Evolutionary conservation across 2,329 filamentous ascomycete genomes (phyloP).

Genomic region (Aspergillus terreus): DNA sequence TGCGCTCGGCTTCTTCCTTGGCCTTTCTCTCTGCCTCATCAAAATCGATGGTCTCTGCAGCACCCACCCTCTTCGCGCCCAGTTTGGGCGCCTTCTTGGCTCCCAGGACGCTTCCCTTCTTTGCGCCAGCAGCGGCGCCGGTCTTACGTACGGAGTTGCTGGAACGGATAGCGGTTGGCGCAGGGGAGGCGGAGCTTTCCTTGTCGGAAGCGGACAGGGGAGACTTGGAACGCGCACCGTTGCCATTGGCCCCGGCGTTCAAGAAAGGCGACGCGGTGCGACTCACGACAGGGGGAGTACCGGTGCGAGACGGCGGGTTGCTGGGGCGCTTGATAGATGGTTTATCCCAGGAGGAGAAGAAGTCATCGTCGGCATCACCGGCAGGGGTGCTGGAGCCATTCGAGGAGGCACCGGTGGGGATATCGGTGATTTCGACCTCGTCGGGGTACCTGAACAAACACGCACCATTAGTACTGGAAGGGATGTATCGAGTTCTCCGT

Average conservation of each 20-base stretch:
- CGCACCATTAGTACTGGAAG: slow-evolving; percentile 7
- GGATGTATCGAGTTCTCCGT: background rate
- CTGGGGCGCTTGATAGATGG: slow-evolving; percentile 94
- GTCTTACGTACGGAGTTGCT: slow-evolving; percentile 80
- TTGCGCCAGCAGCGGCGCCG: slow-evolving; percentile 58
- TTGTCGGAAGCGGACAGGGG: slow-evolving; percentile 63
- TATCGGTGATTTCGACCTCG: slow-evolving; percentile 81
- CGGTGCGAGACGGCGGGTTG: slow-evolving; percentile 84
- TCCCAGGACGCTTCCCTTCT: slow-evolving; percentile 81
- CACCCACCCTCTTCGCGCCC: slow-evolving; percentile 84
- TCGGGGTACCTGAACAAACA: slow-evolving; percentile 63
- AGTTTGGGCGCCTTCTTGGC: slow-evolving; percentile 80
- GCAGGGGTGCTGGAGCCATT: slow-evolving; percentile 73
- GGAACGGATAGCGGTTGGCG: slow-evolving; percentile 65
- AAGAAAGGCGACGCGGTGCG: slow-evolving; percentile 89
- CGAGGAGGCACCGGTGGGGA: slow-evolving; percentile 53
- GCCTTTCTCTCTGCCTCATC: slow-evolving; percentile 96
- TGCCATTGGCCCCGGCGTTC: slow-evolving; percentile 64
- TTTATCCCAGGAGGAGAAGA: slow-evolving; percentile 99
- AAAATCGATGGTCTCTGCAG: slow-evolving; percentile 79
- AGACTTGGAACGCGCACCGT: slow-evolving; percentile 74
- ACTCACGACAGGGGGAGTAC: slow-evolving; percentile 75
- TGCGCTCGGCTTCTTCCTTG: slow-evolving; percentile 93
- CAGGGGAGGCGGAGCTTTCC: slow-evolving; percentile 48
- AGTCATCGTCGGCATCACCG: slow-evolving; percentile 81